These are phyloP conservation scores for Myxozyma neotropica DNA, from an alignment of 805 yeast species.

Conservation along the genomic window DNA sequence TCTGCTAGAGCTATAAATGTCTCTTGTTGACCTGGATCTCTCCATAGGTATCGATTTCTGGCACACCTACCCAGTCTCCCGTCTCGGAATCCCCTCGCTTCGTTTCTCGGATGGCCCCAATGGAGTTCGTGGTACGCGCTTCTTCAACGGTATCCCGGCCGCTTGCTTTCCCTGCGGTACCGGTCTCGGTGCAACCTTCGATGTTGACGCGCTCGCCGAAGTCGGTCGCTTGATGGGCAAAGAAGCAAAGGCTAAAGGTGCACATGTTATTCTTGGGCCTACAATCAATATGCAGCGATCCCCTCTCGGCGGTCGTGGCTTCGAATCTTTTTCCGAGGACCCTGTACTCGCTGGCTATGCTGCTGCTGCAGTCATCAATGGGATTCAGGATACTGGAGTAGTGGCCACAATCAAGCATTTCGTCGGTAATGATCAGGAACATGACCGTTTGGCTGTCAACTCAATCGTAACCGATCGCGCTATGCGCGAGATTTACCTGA, in stretches of 20 bases:
- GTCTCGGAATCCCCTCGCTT: constrained; percentile 50
- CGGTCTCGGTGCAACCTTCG: constrained; percentile 59
- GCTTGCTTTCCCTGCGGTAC: constrained; percentile 67
- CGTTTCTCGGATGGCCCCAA: constrained; percentile 64
- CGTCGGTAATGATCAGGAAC: constrained; percentile 65
- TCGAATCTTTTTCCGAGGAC: constrained; percentile 65
- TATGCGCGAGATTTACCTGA: constrained; percentile 63
- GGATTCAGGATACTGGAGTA: constrained; percentile 55
- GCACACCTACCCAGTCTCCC: constrained; percentile 51
- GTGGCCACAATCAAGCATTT: constrained; percentile 59
- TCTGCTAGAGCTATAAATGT: not conserved
- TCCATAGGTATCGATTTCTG: constrained; percentile 47
- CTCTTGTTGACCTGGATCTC: not conserved
- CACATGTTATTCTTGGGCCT: constrained; percentile 55
- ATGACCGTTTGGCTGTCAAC: constrained; percentile 54
- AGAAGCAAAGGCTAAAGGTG: constrained; percentile 59
- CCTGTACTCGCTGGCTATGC: constrained; percentile 53
- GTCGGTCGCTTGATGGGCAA: constrained; percentile 57
- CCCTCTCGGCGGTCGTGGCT: constrained; percentile 65
- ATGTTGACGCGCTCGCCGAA: constrained; percentile 51
- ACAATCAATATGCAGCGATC: constrained; percentile 57
- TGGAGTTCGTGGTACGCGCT: constrained; percentile 62
- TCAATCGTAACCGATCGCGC: constrained; percentile 61
- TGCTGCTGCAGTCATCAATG: constrained; percentile 55
- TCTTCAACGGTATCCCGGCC: constrained; percentile 55